These are phyloP conservation scores for Dioscorea zingiberensis DNA, from an alignment of 106 monocot species.

Conservation along the genomic window DNA sequence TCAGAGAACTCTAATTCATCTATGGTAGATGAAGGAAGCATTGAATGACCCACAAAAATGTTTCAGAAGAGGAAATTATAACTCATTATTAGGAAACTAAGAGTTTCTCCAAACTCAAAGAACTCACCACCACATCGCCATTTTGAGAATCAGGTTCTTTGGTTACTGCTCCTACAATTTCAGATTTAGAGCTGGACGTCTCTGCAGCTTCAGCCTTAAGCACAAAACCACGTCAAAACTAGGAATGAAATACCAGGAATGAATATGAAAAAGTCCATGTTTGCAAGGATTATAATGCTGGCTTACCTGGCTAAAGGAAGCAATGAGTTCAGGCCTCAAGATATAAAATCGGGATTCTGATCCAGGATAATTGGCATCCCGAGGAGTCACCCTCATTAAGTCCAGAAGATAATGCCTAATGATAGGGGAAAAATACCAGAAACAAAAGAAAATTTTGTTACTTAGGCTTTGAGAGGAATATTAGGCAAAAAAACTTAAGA, in stretches of 20 bases:
- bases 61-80: too few species aligned
- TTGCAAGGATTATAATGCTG: background rate
- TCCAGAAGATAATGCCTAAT: slow-evolving; percentile 96
- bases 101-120: background rate
- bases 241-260: background rate
- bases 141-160: slow-evolving; percentile 18
- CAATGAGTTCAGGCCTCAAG: slow-evolving; percentile 85
- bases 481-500: too few species aligned
- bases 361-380: slow-evolving; percentile 88
- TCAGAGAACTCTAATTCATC: too few species aligned
- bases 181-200: slow-evolving; percentile 6
- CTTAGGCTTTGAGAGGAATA: too few species aligned
- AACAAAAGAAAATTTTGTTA: too few species aligned
- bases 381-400: slow-evolving; percentile 95
- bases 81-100: too few species aligned
- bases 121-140: slow-evolving; percentile 19
- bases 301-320: slow-evolving; percentile 72
- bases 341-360: slow-evolving; percentile 78
- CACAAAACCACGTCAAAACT: slow-evolving; percentile 8
- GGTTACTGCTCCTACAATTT: slow-evolving; percentile 13
- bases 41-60: too few species aligned
- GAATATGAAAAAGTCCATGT: background rate
- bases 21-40: too few species aligned
- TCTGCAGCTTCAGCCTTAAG: slow-evolving; percentile 50
- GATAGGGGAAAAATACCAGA: background rate